Evolutionary conservation across 2,329 filamentous ascomycete genomes (phyloP).

Genomic region (Catunica adiposa): DNA sequence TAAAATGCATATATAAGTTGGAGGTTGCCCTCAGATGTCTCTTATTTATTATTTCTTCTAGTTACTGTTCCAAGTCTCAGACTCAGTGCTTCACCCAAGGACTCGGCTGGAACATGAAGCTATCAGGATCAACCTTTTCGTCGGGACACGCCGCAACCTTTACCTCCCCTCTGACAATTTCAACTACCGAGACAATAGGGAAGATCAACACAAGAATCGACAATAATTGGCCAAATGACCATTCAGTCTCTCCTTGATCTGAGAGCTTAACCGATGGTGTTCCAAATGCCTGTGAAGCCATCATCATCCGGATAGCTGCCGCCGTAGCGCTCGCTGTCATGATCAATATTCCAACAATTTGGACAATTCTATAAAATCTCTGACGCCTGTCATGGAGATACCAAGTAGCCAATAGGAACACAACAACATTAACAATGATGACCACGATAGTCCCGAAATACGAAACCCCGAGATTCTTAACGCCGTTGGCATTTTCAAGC

Average conservation of each 20-base stretch:
- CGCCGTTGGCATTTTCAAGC: conserved; percentile 19
- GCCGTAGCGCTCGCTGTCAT: conserved; percentile 42
- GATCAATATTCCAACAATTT: conserved; percentile 35
- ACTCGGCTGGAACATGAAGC: neutral
- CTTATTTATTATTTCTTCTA: neutral
- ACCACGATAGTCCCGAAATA: conserved; percentile 44
- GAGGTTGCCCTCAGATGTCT: neutral
- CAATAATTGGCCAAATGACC: conserved; percentile 48
- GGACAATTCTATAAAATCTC: conserved; percentile 37
- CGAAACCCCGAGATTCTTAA: conserved; percentile 29
- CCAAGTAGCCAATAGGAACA: conserved; percentile 46
- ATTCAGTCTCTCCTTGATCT: conserved; percentile 37
- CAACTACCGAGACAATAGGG: conserved; percentile 41
- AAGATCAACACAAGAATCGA: conserved; percentile 42
- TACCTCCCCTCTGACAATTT: conserved; percentile 38
- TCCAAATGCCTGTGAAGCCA: conserved; percentile 45
- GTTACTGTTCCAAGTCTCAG: neutral
- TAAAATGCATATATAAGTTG: no score
- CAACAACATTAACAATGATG: conserved; percentile 39
- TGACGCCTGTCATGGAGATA: conserved; percentile 42
- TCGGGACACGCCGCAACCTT: conserved; percentile 18
- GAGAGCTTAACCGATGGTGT: conserved; percentile 31
- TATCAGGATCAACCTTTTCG: neutral
- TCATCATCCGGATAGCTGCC: conserved; percentile 38
- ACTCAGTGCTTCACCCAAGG: neutral